Base-by-base conservation (phyloP, 2,329 filamentous ascomycete genomes). In the Fusarium austroafricanum region DNA sequence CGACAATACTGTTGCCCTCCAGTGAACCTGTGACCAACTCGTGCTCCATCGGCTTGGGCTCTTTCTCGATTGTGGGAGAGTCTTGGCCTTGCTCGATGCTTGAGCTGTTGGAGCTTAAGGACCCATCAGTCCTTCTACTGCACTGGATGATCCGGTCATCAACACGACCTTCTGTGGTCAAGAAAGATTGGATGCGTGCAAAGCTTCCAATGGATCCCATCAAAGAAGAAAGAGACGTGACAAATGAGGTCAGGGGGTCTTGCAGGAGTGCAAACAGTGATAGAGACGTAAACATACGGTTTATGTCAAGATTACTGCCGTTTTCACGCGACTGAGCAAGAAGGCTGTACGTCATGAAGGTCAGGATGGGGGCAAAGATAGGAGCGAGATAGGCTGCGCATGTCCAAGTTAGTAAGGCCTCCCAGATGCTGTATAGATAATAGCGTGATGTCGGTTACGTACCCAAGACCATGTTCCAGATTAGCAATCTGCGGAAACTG, bases 401-500 rank as follows among this genome's bases (percentile, higher is more conserved):
- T 6, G 2, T n/a, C 3, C 18, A 1, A 3, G 31, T 69, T 0
- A 70, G 46, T 7, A 18, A n/a, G n/a, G n/a, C n/a, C n/a, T n/a
- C n/a, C n/a, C n/a, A n/a, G n/a, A n/a, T n/a, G n/a, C n/a, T n/a
- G n/a, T n/a, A n/a, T n/a, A n/a, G n/a, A n/a, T n/a, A n/a, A n/a
- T n/a, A n/a, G n/a, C n/a, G n/a, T n/a, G n/a, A n/a, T n/a, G n/a
- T n/a, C 1, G 3, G 9, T 20, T 3, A 57, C 66, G 60, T 7
- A 67, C 67, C 66, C n/a, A 69, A 11, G 1, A 59, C 64, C 64
- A 67, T 71, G 2, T 69, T 69, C 65, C 65, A 69, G 4, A 71
- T 69, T 6, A 71, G 40, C 11, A 71, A 12, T 5, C 61, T 39
- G 1, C 68, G 68, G 2, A 71, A 71, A 1, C 54, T 71, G 11